A percentile compares a stretch with the other conserved stretches of the same genome.
These are phyloP conservation scores for Ophiostoma fasciatum DNA, from an alignment of 2,329 filamentous ascomycete genomes.

Conservation along the genomic window DNA sequence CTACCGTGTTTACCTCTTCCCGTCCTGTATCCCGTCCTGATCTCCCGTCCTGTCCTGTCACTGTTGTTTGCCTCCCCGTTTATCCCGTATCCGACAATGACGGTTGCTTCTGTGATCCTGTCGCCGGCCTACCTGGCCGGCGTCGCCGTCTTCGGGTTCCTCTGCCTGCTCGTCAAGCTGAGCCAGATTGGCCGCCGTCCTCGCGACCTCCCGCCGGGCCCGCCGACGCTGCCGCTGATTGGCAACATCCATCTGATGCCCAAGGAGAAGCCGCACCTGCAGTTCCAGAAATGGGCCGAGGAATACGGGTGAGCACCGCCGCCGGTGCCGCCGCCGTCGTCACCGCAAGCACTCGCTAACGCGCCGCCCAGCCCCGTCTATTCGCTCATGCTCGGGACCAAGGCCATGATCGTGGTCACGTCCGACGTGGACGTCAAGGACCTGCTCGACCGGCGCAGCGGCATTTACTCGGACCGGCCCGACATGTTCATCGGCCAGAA, in stretches of 20 bases:
- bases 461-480: constrained; percentile 34
- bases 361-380: constrained; percentile 25
- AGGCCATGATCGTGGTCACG: constrained; percentile 25
- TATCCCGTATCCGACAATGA: not conserved
- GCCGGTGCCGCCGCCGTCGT: no score
- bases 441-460: constrained; percentile 32
- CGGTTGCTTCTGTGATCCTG: not conserved
- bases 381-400: constrained; percentile 33
- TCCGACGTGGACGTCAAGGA: constrained; percentile 26
- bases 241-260: constrained; percentile 26
- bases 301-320: constrained; percentile 21
- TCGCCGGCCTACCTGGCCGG: not conserved
- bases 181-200: not conserved
- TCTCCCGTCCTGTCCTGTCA: no score
- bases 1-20: no score
- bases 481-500: constrained; percentile 2
- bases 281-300: constrained; percentile 36
- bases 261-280: constrained; percentile 23
- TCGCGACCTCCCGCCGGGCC: constrained; percentile 12
- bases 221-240: constrained; percentile 15
- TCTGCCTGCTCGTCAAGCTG: not conserved
- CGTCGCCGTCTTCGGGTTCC: not conserved
- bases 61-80: no score
- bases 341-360: no score
- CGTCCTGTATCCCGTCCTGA: no score